Percentiles rank a stretch among this genome's conserved stretches.
Evolutionary conservation across 148 eudicot species (phyloP).

Genomic region (Pouteria glomerata): DNA sequence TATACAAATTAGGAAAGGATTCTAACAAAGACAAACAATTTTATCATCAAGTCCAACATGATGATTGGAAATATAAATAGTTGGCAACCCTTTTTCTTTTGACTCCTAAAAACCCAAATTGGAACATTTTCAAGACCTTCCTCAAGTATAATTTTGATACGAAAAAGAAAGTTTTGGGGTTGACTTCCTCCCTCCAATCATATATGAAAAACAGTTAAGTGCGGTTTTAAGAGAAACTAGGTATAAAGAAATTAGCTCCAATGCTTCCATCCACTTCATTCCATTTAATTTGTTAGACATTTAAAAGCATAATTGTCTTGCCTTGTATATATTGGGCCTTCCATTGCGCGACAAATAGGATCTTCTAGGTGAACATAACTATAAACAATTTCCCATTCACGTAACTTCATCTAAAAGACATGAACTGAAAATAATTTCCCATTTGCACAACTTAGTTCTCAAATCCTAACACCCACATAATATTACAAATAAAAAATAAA

Average conservation of each 20-base stretch:
- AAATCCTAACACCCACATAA: too few relatives aligned
- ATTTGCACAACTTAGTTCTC: neutral
- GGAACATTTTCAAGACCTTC: neutral
- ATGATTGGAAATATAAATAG: neutral
- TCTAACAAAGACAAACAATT: too few relatives aligned
- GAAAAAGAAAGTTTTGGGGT: neutral
- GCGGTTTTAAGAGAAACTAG: neutral
- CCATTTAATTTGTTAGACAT: neutral
- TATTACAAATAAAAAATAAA: too few relatives aligned
- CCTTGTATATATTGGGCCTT: neutral
- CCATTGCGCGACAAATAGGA: neutral
- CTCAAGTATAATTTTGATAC: neutral
- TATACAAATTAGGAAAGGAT: too few relatives aligned
- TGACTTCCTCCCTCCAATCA: neutral
- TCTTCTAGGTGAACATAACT: neutral
- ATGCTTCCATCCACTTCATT: too few relatives aligned
- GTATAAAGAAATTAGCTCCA: neutral
- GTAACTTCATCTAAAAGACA: too few relatives aligned
- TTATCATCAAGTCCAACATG: neutral
- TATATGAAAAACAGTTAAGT: neutral
- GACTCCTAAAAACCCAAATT: neutral
- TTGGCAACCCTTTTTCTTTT: neutral
- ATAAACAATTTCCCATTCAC: too few relatives aligned
- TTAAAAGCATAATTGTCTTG: neutral
- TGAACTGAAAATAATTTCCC: neutral